Conservation (phyloP, 345 rosid species). For the Erucastrum elatum region DNA sequence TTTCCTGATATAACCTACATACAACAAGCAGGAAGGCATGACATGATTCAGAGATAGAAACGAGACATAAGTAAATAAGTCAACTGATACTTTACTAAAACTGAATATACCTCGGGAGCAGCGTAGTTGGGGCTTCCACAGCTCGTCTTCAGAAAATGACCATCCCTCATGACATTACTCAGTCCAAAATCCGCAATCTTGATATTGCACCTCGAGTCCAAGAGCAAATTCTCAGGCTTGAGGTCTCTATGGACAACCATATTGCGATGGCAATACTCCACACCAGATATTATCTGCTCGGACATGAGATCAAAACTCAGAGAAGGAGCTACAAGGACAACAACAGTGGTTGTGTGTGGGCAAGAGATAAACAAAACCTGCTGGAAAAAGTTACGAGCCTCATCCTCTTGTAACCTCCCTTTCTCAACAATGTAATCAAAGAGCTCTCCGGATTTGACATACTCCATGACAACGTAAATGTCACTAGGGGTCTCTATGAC, state of each 20-base stretch:
- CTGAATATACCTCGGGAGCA: constrained; percentile 57
- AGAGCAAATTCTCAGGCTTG: constrained; percentile 90
- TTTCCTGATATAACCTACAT: constrained; percentile 84
- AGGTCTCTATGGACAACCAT: constrained; percentile 98
- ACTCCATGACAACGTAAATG: constrained; percentile 91
- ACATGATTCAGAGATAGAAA: constrained; percentile 2
- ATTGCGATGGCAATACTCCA: constrained; percentile 88
- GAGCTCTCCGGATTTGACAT: constrained; percentile 91
- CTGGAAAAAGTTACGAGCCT: constrained; percentile 90
- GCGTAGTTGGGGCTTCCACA: constrained; percentile 99
- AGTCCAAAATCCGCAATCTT: constrained; percentile 98
- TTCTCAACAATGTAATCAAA: constrained; percentile 95
- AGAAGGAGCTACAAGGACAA: constrained; percentile 21
- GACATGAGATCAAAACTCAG: constrained; percentile 28
- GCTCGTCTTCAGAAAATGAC: constrained; percentile 88
- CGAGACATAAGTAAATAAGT: background rate
- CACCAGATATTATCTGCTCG: constrained; percentile 84
- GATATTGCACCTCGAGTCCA: constrained; percentile 87
- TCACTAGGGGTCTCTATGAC: constrained; percentile 83
- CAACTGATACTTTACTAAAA: background rate
- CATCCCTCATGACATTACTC: constrained; percentile 94
- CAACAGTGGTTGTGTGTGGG: constrained; percentile 42
- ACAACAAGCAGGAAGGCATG: constrained; percentile 19
- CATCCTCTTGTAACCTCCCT: constrained; percentile 83
- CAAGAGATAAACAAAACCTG: constrained; percentile 67